Conservation (phyloP, 2,329 filamentous ascomycete species). For the Gnomoniopsis sp. region DNA sequence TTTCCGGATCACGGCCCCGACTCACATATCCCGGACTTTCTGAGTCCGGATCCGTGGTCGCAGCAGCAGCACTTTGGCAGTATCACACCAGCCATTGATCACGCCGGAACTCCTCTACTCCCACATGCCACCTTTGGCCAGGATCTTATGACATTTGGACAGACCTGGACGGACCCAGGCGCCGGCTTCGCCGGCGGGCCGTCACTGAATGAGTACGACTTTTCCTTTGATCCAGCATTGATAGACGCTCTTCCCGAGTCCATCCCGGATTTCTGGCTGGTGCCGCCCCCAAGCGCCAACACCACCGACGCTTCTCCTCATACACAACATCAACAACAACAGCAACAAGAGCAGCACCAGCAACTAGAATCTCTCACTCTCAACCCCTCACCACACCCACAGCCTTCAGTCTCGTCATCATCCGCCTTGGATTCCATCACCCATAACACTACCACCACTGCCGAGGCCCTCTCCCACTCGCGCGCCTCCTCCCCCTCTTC, state of each 20-base stretch:
- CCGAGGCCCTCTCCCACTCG: background rate
- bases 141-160: slow-evolving; percentile 15
- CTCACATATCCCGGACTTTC: slow-evolving; percentile 9
- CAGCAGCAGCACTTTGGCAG: background rate
- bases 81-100: background rate
- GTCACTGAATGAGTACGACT: slow-evolving; percentile 12
- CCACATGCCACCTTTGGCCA: slow-evolving; percentile 2
- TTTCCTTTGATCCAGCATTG: slow-evolving; percentile 16
- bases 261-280: slow-evolving; percentile 18
- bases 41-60: slow-evolving; percentile 9
- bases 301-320: background rate
- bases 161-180: slow-evolving; percentile 12
- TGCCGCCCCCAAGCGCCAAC: slow-evolving; percentile 3
- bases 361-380: slow-evolving; percentile 9
- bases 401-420: background rate
- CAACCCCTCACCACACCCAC: background rate
- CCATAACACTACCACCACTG: background rate
- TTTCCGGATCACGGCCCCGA: background rate
- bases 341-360: background rate
- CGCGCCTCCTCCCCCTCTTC: background rate
- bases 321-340: background rate
- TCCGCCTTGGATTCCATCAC: background rate
- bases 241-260: slow-evolving; percentile 17
- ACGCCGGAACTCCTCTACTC: background rate
- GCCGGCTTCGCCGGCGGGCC: slow-evolving; percentile 4